Evolutionary conservation across 148 eudicot genomes (phyloP).

Genomic region (Tetragonia tetragonoides): DNA sequence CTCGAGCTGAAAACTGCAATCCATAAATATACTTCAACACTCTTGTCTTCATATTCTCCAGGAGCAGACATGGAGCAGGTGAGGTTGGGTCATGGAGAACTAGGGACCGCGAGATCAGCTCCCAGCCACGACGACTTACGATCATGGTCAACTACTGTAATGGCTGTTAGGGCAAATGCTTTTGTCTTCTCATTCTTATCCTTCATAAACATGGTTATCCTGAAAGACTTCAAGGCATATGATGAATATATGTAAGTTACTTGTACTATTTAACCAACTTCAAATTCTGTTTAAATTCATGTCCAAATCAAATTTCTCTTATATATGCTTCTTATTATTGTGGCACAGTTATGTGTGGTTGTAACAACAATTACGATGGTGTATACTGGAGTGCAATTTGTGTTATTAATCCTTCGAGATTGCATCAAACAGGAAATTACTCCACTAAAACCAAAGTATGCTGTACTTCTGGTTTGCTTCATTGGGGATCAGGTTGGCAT

Average conservation of each 20-base stretch:
- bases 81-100: no score
- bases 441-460: slow-evolving; percentile 14
- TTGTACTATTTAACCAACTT: background rate
- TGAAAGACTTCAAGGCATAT: slow-evolving; percentile 18
- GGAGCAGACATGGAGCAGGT: slow-evolving; percentile 26
- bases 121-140: slow-evolving; percentile 22
- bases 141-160: slow-evolving; percentile 29
- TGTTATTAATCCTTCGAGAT: slow-evolving; percentile 46
- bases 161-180: slow-evolving; percentile 40
- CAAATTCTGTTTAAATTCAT: background rate
- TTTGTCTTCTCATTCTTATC: slow-evolving; percentile 53
- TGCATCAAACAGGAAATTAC: slow-evolving; percentile 31
- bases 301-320: no score
- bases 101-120: slow-evolving; percentile 19
- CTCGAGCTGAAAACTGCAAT: background rate
- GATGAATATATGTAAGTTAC: slow-evolving; percentile 43
- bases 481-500: slow-evolving; percentile 65
- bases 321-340: no score
- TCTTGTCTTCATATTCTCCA: background rate
- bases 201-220: slow-evolving; percentile 50
- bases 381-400: slow-evolving; percentile 49
- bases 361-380: slow-evolving; percentile 57
- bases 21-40: background rate
- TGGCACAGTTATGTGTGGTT: slow-evolving; percentile 52
- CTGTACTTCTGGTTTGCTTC: slow-evolving; percentile 41